These are phyloP conservation scores for Fomitopsis schrenkii DNA, from an alignment of 1,284 basidiomycete species.

Conservation along the genomic window DNA sequence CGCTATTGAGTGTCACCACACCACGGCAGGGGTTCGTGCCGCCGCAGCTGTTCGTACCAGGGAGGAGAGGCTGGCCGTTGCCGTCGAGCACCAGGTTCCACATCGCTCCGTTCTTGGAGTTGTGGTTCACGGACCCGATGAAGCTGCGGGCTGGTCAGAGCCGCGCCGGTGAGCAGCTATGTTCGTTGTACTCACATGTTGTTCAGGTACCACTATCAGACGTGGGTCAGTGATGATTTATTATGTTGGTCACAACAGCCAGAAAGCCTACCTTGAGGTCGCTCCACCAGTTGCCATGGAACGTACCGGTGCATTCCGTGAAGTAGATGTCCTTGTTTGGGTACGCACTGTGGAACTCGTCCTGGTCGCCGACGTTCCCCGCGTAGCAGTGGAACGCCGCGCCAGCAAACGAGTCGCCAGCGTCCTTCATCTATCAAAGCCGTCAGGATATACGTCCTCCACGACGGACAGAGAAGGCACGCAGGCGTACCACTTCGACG, in stretches of 20 bases:
- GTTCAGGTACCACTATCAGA: conserved; percentile 64
- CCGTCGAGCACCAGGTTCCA: conserved; percentile 70
- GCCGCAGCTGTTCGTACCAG: conserved; percentile 56
- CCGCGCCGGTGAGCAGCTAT: conserved; percentile 35
- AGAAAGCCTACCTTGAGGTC: conserved; percentile 52
- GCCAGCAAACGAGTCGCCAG: conserved; percentile 39
- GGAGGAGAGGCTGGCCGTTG: conserved; percentile 59
- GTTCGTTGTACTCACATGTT: conserved; percentile 44
- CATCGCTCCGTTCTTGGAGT: conserved; percentile 52
- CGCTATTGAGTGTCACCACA: conserved; percentile 61
- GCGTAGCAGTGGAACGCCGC: conserved; percentile 50
- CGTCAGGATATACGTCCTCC: background rate
- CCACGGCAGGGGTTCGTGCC: conserved; percentile 55
- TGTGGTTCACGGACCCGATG: conserved; percentile 41
- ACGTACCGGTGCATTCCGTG: conserved; percentile 45
- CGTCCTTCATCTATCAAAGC: conserved; percentile 40
- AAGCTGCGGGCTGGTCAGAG: conserved; percentile 26
- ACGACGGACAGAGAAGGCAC: background rate
- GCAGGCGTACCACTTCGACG: conserved; percentile 35
- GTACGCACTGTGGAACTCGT: conserved; percentile 39
- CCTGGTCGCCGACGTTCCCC: conserved; percentile 36
- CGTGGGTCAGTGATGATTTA: background rate
- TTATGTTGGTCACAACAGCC: background rate
- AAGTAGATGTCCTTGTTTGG: conserved; percentile 48
- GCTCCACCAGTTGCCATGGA: conserved; percentile 68